phyloP scores from a whole-genome alignment of 352 stramenopile species.

The Pythium plurisporium region DNA sequence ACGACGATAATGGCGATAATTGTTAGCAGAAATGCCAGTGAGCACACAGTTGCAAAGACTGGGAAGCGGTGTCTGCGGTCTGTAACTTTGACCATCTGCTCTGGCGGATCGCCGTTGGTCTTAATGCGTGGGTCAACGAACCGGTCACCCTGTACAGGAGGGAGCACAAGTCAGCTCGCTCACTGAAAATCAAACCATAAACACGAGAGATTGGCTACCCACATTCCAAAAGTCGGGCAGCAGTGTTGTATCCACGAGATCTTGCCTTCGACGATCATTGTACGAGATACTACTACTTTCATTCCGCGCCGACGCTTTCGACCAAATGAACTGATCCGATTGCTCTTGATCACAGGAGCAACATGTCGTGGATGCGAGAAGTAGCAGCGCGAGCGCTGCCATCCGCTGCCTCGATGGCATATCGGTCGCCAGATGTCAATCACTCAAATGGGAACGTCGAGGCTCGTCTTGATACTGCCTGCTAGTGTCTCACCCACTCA shows the following conservation, averaged over 20 bases:
- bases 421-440: too few relatives aligned
- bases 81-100: slow-evolving; percentile 76
- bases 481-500: not conserved
- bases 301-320: too few relatives aligned
- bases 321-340: too few relatives aligned
- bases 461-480: too few relatives aligned
- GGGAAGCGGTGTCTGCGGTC: slow-evolving; percentile 62
- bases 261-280: not conserved
- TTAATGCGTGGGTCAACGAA: slow-evolving; percentile 22
- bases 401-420: too few relatives aligned
- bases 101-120: slow-evolving; percentile 52
- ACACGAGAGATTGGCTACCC: not conserved
- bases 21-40: slow-evolving; percentile 53
- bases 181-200: too few relatives aligned
- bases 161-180: too few relatives aligned
- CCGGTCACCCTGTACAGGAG: not conserved
- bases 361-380: too few relatives aligned
- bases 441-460: too few relatives aligned
- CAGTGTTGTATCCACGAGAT: slow-evolving; percentile 32
- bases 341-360: too few relatives aligned
- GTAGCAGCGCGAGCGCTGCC: too few relatives aligned
- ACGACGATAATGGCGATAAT: slow-evolving; percentile 66
- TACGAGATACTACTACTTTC: not conserved
- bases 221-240: slow-evolving; percentile 55
- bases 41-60: slow-evolving; percentile 68